Percentiles rank a stretch among this genome's conserved stretches.
Conservation (phyloP, 2,329 filamentous ascomycete genomes). For the Neopestalotiopsis rosae region DNA sequence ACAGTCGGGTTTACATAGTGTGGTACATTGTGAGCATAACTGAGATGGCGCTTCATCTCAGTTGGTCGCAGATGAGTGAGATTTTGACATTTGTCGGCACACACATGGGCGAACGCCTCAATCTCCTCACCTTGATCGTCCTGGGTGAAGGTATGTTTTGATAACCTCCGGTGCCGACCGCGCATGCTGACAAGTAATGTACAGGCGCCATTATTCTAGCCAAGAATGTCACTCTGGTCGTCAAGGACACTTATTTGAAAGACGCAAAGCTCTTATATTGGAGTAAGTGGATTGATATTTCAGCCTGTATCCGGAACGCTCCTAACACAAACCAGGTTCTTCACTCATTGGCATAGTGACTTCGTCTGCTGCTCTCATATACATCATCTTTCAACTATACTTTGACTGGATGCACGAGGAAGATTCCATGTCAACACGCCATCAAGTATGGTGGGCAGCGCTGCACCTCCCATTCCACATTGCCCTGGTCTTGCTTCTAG, state of each 20-base stretch:
- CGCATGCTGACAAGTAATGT: too few relatives aligned
- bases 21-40: conserved; percentile 61
- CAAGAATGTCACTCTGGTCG: conserved; percentile 55
- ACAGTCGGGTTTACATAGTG: conserved; percentile 40
- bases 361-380: conserved; percentile 46
- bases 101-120: conserved; percentile 68
- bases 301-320: accelerated
- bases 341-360: conserved; percentile 46
- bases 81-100: conserved; percentile 66
- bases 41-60: conserved; percentile 59
- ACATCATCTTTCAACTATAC: conserved; percentile 52
- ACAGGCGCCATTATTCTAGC: conserved; percentile 52
- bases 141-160: conserved; percentile 24
- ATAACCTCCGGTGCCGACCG: not conserved
- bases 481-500: conserved; percentile 66
- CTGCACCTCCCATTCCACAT: conserved; percentile 70
- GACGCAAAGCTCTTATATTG: conserved; percentile 31
- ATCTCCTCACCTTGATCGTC: conserved; percentile 64
- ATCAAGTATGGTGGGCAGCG: conserved; percentile 63
- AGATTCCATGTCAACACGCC: conserved; percentile 59
- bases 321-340: conserved; percentile 32
- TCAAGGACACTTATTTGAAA: conserved; percentile 48
- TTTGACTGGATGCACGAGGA: conserved; percentile 69
- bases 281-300: conserved; percentile 25
- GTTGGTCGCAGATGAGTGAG: conserved; percentile 57